Evolutionary conservation across 441 rosid species (phyloP).

Genomic region (Kokia cookei): DNA sequence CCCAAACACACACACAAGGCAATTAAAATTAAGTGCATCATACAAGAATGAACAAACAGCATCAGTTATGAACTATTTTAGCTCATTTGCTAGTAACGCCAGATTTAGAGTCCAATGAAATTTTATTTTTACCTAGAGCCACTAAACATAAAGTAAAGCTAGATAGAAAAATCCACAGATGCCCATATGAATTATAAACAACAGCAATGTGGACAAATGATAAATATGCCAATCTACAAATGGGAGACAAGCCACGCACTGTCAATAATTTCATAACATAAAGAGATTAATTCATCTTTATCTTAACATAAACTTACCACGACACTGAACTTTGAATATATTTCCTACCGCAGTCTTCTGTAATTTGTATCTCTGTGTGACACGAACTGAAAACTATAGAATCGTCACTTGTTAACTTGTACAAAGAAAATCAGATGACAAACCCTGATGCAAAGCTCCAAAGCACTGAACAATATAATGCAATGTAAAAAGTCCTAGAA

Average conservation of each 20-base stretch:
- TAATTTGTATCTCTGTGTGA: conserved; percentile 29
- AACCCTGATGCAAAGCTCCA: conserved; percentile 34
- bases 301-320: conserved; percentile 53
- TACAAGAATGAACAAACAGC: neutral
- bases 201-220: neutral
- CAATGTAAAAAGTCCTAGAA: conserved; percentile 19
- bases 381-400: conserved; percentile 43
- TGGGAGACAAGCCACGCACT: neutral
- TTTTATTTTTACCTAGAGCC: neutral
- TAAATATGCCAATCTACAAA: neutral
- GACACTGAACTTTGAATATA: conserved; percentile 24
- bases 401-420: conserved; percentile 33
- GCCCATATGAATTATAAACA: neutral
- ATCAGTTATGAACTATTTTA: neutral
- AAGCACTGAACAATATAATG: conserved; percentile 19
- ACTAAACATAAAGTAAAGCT: neutral
- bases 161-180: neutral
- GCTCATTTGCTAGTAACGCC: neutral
- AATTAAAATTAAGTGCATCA: neutral
- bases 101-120: neutral
- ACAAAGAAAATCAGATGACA: conserved; percentile 29
- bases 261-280: neutral
- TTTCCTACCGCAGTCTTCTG: conserved; percentile 45
- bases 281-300: neutral
- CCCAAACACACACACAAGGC: neutral